phyloP scores from a whole-genome alignment of 2,329 filamentous ascomycete species.

The Pseudogymnoascus sp. region DNA sequence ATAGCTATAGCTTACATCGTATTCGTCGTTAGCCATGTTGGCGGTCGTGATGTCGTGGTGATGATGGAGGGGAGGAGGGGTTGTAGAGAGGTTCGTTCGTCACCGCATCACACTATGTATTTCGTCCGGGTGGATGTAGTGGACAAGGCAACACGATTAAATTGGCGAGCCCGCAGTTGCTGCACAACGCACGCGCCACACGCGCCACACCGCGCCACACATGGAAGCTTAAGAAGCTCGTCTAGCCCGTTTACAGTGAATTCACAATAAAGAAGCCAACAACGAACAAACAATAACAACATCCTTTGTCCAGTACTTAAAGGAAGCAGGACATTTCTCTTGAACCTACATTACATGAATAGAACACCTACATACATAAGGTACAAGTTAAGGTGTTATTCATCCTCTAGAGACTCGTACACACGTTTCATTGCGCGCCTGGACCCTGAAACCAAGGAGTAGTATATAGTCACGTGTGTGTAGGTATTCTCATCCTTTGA shows the following conservation, averaged over 20 bases:
- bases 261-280: slow-evolving; percentile 1
- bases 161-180: slow-evolving; percentile 10
- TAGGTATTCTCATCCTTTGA: not conserved
- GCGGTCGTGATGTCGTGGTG: slow-evolving; percentile 24
- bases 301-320: not conserved
- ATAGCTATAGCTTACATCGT: slow-evolving; percentile 69
- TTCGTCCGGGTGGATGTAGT: slow-evolving; percentile 9
- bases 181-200: slow-evolving; percentile 23
- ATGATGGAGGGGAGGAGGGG: slow-evolving; percentile 15
- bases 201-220: slow-evolving; percentile 13
- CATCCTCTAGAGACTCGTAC: not conserved
- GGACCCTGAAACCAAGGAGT: not conserved
- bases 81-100: slow-evolving; percentile 11
- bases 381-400: not conserved
- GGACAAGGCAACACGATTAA: slow-evolving; percentile 14
- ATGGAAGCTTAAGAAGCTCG: not conserved
- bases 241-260: not conserved
- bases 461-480: not conserved
- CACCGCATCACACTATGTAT: slow-evolving; percentile 11
- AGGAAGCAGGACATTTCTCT: not conserved
- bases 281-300: not conserved
- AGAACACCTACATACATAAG: not conserved
- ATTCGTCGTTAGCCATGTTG: slow-evolving; percentile 99
- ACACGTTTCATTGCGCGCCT: not conserved
- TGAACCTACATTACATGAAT: not conserved